Conservation (phyloP, 768 basidiomycete species). For the Porphyrellus cyaneotinctus region DNA sequence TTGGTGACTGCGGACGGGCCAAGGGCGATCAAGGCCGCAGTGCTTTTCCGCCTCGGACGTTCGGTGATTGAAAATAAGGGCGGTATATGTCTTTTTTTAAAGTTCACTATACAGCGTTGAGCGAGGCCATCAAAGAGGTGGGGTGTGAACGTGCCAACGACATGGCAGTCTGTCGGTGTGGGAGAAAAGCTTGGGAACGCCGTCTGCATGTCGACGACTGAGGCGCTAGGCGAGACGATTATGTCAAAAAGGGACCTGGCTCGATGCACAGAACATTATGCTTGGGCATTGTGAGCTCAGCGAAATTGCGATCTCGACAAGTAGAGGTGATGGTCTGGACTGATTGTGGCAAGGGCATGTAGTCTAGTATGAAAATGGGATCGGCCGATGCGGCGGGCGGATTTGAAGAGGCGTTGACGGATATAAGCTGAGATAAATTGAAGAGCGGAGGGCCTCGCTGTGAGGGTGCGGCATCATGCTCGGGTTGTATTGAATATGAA, state of each 20-base stretch:
- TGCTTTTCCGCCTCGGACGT: not conserved
- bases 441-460: slow-evolving; percentile 12
- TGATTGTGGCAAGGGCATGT: slow-evolving; percentile 1
- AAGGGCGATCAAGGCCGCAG: slow-evolving; percentile 3
- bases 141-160: slow-evolving; percentile 31
- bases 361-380: slow-evolving; percentile 9
- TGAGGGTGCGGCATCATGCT: slow-evolving; percentile 6
- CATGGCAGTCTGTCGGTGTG: slow-evolving; percentile 22
- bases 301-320: slow-evolving; percentile 9
- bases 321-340: slow-evolving; percentile 7
- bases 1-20: not conserved
- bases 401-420: slow-evolving; percentile 19
- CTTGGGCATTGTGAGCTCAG: slow-evolving; percentile 4
- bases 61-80: slow-evolving; percentile 1
- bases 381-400: slow-evolving; percentile 14
- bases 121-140: slow-evolving; percentile 24
- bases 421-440: slow-evolving; percentile 17
- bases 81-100: slow-evolving; percentile 13
- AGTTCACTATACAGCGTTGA: slow-evolving; percentile 23
- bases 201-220: slow-evolving; percentile 25
- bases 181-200: slow-evolving; percentile 24
- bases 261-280: not conserved
- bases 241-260: slow-evolving; percentile 20
- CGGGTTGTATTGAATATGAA: slow-evolving; percentile 7
- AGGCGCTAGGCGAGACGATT: slow-evolving; percentile 17